Evolutionary conservation across 202 grass and related monocot genomes (phyloP).

Genomic region (Musa balbisiana): DNA sequence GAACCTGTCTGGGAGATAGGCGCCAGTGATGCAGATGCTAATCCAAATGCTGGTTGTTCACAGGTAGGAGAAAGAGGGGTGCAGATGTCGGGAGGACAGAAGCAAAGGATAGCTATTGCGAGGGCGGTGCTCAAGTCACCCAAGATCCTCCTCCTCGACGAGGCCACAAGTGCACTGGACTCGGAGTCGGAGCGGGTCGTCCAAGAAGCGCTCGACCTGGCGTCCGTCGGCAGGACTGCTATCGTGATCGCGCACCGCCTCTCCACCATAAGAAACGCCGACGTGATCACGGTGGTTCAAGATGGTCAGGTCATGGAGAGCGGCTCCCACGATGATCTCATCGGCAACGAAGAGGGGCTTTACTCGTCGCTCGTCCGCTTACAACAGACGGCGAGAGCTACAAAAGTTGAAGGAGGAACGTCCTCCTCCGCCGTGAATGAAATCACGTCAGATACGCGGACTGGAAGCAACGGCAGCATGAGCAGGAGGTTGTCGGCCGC

Average conservation of each 20-base stretch:
- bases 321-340: constrained; percentile 51
- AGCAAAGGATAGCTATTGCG: constrained; percentile 57
- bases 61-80: constrained; percentile 50
- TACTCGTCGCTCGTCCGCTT: constrained; percentile 37
- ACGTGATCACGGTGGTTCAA: constrained; percentile 44
- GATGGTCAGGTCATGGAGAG: constrained; percentile 29
- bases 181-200: constrained; percentile 36
- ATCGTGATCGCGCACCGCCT: constrained; percentile 53
- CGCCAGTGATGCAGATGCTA: neutral
- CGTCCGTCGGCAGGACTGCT: constrained; percentile 44
- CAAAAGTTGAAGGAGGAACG: neutral
- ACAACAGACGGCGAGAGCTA: constrained; percentile 21
- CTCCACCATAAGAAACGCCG: constrained; percentile 40
- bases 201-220: constrained; percentile 53
- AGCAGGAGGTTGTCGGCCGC: constrained; percentile 14
- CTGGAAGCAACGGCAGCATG: constrained; percentile 15
- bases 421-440: neutral
- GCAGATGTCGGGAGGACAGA: constrained; percentile 62
- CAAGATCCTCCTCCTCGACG: constrained; percentile 41
- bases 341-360: constrained; percentile 19
- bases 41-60: neutral
- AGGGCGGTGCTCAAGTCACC: constrained; percentile 43
- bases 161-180: constrained; percentile 50
- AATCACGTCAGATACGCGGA: neutral
- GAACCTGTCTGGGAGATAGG: neutral